phyloP scores from a whole-genome alignment of 2,329 filamentous ascomycete species.

The Sporothrix euskadiensis region DNA sequence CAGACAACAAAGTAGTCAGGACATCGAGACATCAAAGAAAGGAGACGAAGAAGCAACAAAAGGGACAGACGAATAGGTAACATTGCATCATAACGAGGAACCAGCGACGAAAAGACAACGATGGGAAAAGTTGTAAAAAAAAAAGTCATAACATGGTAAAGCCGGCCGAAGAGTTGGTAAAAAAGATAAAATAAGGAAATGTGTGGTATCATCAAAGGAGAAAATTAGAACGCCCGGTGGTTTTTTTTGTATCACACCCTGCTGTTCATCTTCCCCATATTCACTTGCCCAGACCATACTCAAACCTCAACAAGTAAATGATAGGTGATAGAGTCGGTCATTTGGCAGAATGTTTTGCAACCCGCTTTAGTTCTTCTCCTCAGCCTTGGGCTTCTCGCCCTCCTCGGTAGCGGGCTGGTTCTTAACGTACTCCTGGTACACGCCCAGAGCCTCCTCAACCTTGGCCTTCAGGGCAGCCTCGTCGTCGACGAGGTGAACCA shows the following conservation, averaged over 20 bases:
- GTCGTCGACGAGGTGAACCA: slow-evolving; percentile 92
- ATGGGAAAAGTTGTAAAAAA: background rate
- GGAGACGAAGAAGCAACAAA: background rate
- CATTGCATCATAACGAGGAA: slow-evolving; percentile 13
- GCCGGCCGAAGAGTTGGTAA: slow-evolving; percentile 24
- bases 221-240: background rate
- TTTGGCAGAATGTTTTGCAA: slow-evolving; percentile 19
- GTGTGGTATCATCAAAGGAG: slow-evolving; percentile 34
- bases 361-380: slow-evolving; percentile 42
- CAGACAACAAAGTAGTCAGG: slow-evolving; percentile 5
- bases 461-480: slow-evolving; percentile 86
- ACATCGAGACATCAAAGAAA: background rate
- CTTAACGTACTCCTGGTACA: slow-evolving; percentile 99
- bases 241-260: background rate
- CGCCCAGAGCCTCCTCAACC: slow-evolving; percentile 94
- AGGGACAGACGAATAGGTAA: background rate
- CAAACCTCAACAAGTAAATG: background rate
- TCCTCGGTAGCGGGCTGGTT: slow-evolving; percentile 55
- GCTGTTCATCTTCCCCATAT: slow-evolving; percentile 20
- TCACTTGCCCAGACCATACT: background rate
- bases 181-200: slow-evolving; percentile 32
- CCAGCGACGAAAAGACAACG: background rate
- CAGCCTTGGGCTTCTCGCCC: slow-evolving; percentile 51
- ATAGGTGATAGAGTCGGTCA: background rate
- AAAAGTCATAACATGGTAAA: background rate